Percentiles rank a stretch among this genome's conserved stretches.
phyloP scores from a whole-genome alignment of 2,329 filamentous ascomycete species.

The Claviceps fusiformis region DNA sequence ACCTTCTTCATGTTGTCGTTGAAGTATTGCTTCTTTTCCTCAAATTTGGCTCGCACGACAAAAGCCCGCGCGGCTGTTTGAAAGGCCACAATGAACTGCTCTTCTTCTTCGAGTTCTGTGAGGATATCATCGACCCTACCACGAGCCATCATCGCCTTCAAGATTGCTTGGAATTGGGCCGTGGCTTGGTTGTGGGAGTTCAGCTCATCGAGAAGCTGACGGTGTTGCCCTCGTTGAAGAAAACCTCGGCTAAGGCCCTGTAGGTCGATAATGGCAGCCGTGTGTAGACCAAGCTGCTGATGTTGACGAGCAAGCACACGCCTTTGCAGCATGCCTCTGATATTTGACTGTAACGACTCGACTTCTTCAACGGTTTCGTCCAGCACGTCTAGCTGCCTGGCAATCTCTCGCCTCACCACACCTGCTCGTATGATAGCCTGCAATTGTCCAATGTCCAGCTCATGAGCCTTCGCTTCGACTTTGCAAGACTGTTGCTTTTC shows the following conservation, averaged over 20 bases:
- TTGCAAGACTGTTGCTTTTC: conserved; percentile 29
- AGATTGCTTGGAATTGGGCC: conserved; percentile 57
- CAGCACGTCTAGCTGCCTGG: conserved; percentile 33
- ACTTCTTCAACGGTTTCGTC: conserved; percentile 31
- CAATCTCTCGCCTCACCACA: conserved; percentile 37
- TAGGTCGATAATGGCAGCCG: conserved; percentile 42
- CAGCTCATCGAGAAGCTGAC: conserved; percentile 54
- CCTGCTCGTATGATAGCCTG: conserved; percentile 41
- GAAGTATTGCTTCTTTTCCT: conserved; percentile 78
- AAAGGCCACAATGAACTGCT: conserved; percentile 60
- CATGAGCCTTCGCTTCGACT: conserved; percentile 33
- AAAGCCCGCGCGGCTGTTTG: conserved; percentile 64
- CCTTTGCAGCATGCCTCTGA: conserved; percentile 49
- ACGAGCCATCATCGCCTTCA: conserved; percentile 67
- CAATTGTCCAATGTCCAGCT: conserved; percentile 29
- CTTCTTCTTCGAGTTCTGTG: conserved; percentile 66
- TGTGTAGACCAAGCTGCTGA: conserved; percentile 44
- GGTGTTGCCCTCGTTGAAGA: conserved; percentile 45
- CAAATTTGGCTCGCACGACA: conserved; percentile 60
- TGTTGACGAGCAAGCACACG: conserved; percentile 33
- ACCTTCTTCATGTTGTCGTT: conserved; percentile 98
- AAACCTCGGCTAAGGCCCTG: conserved; percentile 57
- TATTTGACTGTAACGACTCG: conserved; percentile 40
- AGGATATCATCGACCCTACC: conserved; percentile 61
- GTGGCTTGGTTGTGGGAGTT: conserved; percentile 54